Evolutionary conservation across 208 protist species (phyloP), one percentile per base, ranked within the genome.

Genomic region (Leptomonas pyrrhocoris): DNA sequence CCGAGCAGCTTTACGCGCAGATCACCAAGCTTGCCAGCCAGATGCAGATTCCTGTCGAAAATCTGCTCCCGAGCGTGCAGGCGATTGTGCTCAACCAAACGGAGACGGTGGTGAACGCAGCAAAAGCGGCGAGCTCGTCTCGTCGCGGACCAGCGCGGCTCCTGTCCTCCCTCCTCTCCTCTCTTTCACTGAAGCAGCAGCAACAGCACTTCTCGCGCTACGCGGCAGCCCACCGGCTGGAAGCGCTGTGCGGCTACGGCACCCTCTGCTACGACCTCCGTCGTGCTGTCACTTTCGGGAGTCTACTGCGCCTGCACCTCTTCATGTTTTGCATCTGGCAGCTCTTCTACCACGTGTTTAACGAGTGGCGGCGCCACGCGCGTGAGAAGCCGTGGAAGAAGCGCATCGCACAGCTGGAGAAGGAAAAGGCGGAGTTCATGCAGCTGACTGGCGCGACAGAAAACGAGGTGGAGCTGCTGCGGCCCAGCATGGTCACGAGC

Each of bases 281-380:
- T 13, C 60, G 60, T n/a, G 65, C 73, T 21, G 81, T 88, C 40
- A 84, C 71, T 18, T 92, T 73, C 43, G 61, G 68, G 34, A 80
- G 69, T 27, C 54, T 92, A 23, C 77, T 89, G 42, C 70, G 74
- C 27, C 73, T 89, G 42, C 86, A 89, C 55, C 73, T 84, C 55
- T 57, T 75, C 60, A 92, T 92, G 83, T 89, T 89, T 67, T 66
- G 80, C 49, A 64, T 81, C 19, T 89, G 86, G 86, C 80, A 88
- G 69, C 18, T 82, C 6, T 80, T 86, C 66, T 89, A 92, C 61
- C 78, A 92, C 68, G 70, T 50, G 46, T 81, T 92, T 46, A 76
- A 80, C 63, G 81, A 92, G 38, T 71, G 56, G 40, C 78, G 77
- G 40, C 79, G 72, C 13, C 73, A 69, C 45, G 5, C 61, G 27